phyloP scores from a whole-genome alignment of 345 rosid genomes.

The Lepidium didymum region DNA sequence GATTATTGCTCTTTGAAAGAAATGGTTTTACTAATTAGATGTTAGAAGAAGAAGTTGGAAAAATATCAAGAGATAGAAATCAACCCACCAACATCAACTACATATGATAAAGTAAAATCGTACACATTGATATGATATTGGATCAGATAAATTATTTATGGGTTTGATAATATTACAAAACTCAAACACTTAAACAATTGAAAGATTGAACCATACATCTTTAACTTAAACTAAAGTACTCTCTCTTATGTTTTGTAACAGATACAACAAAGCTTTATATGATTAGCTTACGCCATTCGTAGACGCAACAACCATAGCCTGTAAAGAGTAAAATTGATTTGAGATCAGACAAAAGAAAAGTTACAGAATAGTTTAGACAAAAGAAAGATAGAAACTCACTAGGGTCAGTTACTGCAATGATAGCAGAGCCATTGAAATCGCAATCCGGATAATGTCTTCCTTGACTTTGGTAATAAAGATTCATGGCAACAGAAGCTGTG shows the following conservation, averaged over 20 bases:
- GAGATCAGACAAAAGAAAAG: background rate
- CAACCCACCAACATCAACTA: background rate
- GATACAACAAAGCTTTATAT: background rate
- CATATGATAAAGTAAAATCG: background rate
- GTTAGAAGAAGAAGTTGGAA: too few relatives aligned
- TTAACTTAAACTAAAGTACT: background rate
- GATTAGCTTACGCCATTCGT: background rate
- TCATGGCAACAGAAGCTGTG: conserved; percentile 25
- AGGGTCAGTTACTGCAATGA: conserved; percentile 14
- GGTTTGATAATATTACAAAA: background rate
- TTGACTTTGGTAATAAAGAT: conserved; percentile 21
- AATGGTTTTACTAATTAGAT: too few relatives aligned
- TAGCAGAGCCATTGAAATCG: background rate
- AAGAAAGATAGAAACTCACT: conserved; percentile 1
- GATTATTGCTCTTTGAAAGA: too few relatives aligned
- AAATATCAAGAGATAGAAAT: too few relatives aligned
- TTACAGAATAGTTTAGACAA: background rate
- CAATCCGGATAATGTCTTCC: conserved; percentile 10
- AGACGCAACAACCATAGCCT: conserved; percentile 6
- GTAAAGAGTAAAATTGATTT: background rate
- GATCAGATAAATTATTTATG: background rate
- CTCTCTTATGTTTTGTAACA: background rate
- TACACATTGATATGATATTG: background rate
- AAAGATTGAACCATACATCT: background rate
- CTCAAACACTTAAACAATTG: background rate